A percentile compares a stretch with the other conserved stretches of the same genome.
Evolutionary conservation across 2,329 filamentous ascomycete genomes (phyloP).

Genomic region (Nemania sp.): DNA sequence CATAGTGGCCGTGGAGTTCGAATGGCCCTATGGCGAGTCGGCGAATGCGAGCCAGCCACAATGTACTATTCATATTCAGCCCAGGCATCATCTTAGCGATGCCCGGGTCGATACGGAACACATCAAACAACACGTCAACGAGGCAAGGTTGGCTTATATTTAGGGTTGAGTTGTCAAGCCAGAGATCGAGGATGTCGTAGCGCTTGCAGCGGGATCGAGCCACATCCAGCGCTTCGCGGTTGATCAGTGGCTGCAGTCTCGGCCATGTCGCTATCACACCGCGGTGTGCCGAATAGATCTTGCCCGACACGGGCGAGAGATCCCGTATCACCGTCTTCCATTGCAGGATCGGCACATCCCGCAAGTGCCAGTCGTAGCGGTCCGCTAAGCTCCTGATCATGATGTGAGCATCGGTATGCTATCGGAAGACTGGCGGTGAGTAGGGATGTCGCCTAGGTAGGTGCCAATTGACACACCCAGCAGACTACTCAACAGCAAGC

Average conservation of each 20-base stretch:
- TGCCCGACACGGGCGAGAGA: constrained; percentile 27
- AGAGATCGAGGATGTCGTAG: constrained; percentile 34
- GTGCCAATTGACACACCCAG: not conserved
- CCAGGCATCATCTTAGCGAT: constrained; percentile 33
- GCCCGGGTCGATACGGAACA: constrained; percentile 34
- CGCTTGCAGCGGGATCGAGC: constrained; percentile 19
- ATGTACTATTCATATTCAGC: constrained; percentile 9
- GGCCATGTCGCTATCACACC: constrained; percentile 27
- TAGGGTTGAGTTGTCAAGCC: constrained; percentile 35
- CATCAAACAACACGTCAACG: constrained; percentile 27
- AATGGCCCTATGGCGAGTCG: constrained; percentile 36
- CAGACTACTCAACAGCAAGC: no score
- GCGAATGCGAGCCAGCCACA: constrained; percentile 33
- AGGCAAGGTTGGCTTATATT: constrained; percentile 35
- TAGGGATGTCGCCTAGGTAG: not conserved
- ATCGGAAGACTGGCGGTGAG: not conserved
- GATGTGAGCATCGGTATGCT: constrained; percentile 7
- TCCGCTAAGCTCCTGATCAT: constrained; percentile 31
- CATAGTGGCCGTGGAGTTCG: constrained; percentile 4
- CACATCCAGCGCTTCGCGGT: constrained; percentile 32
- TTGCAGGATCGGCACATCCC: constrained; percentile 26
- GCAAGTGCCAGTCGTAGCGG: constrained; percentile 26
- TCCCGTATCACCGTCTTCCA: constrained; percentile 34
- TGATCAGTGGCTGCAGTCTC: constrained; percentile 34
- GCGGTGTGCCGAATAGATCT: constrained; percentile 23